Evolutionary conservation across 257 asterid species (phyloP).

Genomic region (Eucommia ulmoides): DNA sequence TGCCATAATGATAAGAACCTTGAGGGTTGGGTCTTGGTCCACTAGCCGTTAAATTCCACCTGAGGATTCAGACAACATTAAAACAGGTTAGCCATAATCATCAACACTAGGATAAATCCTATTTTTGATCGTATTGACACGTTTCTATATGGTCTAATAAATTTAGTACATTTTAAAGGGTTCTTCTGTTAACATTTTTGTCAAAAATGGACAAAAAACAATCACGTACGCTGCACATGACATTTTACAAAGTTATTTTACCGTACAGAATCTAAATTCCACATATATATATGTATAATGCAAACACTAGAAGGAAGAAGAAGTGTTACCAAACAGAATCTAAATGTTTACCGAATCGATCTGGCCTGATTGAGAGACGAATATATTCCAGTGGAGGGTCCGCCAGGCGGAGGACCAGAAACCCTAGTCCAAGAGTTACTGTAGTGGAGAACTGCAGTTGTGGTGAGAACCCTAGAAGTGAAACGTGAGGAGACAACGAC

Average conservation of each 20-base stretch:
- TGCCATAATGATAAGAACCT: slow-evolving; percentile 92
- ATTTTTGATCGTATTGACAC: too few species aligned
- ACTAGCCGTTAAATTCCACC: slow-evolving; percentile 80
- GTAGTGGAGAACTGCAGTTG: slow-evolving; percentile 80
- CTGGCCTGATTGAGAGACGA: slow-evolving; percentile 85
- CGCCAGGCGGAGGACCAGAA: slow-evolving; percentile 67
- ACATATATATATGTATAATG: too few species aligned
- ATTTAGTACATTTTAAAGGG: too few species aligned
- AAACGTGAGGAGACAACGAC: slow-evolving; percentile 72
- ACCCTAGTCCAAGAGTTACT: slow-evolving; percentile 58
- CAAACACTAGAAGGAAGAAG: too few species aligned
- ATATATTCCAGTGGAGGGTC: slow-evolving; percentile 61
- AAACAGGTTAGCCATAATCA: too few species aligned
- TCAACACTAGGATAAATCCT: too few species aligned
- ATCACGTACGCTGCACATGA: neutral
- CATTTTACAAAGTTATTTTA: too few species aligned
- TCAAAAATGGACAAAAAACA: neutral
- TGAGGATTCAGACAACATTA: slow-evolving; percentile 24
- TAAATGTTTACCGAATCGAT: slow-evolving; percentile 85
- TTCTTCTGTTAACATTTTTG: too few species aligned
- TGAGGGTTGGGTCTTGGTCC: slow-evolving; percentile 99
- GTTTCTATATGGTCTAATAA: too few species aligned
- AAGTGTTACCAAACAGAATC: too few species aligned
- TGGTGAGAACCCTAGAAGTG: slow-evolving; percentile 60
- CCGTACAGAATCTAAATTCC: too few species aligned